Conservation (phyloP, 192 early-diverging fungal genomes). For the Backusella macrospora region DNA sequence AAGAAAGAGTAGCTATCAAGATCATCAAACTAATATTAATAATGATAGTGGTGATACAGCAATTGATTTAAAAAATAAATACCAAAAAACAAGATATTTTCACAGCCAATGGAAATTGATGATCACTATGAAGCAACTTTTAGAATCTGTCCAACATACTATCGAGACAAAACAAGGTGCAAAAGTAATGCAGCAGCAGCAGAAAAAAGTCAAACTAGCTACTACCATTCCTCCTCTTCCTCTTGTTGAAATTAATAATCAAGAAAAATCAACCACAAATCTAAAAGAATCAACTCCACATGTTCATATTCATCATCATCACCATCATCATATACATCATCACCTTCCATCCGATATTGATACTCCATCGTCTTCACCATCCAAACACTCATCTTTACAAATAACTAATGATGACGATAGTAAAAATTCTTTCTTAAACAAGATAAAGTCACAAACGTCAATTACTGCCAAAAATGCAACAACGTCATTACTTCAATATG, state of each 20-base stretch:
- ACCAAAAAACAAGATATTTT: constrained; percentile 18
- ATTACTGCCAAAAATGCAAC: constrained; percentile 1
- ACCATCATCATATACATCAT: not conserved
- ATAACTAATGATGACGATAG: not conserved
- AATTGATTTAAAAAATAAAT: not conserved
- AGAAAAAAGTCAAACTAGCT: not conserved
- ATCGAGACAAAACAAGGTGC: not conserved
- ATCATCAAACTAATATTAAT: not conserved
- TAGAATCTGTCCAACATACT: constrained; percentile 14
- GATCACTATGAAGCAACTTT: constrained; percentile 9
- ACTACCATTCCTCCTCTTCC: not conserved
- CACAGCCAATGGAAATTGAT: constrained; percentile 11
- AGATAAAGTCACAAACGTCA: not conserved
- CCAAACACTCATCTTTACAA: not conserved
- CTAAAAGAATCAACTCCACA: not conserved
- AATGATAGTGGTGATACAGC: not conserved
- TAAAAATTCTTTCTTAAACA: not conserved
- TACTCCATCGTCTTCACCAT: not conserved
- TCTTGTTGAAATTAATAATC: not conserved
- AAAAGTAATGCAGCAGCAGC: not conserved
- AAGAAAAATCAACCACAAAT: not conserved
- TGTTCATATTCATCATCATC: constrained; percentile 19
- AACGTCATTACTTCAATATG: not conserved
- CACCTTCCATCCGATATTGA: not conserved
- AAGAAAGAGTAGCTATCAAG: not conserved